Conservation (phyloP, 495 filamentous ascomycete species). For the Hypoxylon fragiforme region DNA sequence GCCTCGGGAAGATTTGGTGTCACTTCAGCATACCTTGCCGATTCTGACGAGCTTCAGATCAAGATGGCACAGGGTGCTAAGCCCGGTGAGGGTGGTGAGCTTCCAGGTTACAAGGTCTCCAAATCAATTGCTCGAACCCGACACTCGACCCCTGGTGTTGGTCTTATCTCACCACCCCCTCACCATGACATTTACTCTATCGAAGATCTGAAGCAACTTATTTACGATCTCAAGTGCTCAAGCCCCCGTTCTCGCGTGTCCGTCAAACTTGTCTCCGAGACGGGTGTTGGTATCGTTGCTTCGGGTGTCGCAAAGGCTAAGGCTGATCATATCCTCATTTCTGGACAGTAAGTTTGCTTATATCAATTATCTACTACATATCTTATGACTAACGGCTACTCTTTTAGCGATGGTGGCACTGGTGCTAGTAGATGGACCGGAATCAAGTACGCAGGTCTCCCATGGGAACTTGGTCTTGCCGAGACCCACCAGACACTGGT, state of each 20-base stretch:
- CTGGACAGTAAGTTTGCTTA: constrained; percentile 63
- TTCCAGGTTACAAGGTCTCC: constrained; percentile 97
- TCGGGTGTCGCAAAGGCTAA: constrained; percentile 99
- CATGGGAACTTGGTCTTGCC: constrained; percentile 96
- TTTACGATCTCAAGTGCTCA: constrained; percentile 98
- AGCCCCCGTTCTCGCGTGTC: constrained; percentile 95
- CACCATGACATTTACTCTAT: constrained; percentile 99
- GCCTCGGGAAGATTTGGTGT: constrained; percentile 98
- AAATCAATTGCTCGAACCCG: constrained; percentile 94
- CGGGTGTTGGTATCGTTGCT: constrained; percentile 96
- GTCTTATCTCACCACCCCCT: constrained; percentile 96
- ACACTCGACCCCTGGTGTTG: constrained; percentile 98
- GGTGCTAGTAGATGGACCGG: constrained; percentile 98
- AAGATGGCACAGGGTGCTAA: constrained; percentile 99
- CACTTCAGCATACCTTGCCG: constrained; percentile 96
- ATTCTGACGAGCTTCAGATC: constrained; percentile 98
- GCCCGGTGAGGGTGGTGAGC: constrained; percentile 97
- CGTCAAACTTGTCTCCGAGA: constrained; percentile 98
- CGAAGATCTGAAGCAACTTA: constrained; percentile 97
- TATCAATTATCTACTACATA: not conserved
- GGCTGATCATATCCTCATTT: constrained; percentile 97
- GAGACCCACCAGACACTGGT: constrained; percentile 99
- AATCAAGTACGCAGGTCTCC: constrained; percentile 98
- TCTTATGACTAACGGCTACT: not conserved
- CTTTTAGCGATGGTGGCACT: constrained; percentile 77